Base-by-base conservation (phyloP, 2,329 filamentous ascomycete genomes). In the Aspergillus quadricinctus region DNA sequence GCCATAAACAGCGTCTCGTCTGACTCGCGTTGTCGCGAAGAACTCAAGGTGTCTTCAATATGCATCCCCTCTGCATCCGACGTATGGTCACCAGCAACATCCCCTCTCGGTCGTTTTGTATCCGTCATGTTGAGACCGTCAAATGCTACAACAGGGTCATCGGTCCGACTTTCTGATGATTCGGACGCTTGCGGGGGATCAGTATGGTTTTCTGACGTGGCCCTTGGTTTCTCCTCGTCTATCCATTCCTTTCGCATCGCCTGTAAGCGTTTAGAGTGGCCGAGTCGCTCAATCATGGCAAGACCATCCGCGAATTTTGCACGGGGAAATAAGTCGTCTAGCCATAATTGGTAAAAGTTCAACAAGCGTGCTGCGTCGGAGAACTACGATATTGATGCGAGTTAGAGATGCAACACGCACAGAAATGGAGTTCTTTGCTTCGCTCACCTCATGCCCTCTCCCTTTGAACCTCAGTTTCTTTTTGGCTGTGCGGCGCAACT, bases 251-350 rank as follows among this genome's bases (percentile, higher is more conserved):
- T 84, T 58, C 93, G 82, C 75, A 88, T 88, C 31, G 84, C 82
- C 61, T 89, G 84, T 70, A 97, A 82, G 14, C 81, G 80, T 69
- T 89, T 92, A 65, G 88, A 90, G 74, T 97, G 94, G 1, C 94
- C 94, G 0, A 91, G 81, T 75, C 96, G 97, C 72, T 99, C 94
- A 2, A 97, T 90, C 79, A 97, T 96, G 41, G 82, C 78, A 6
- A 97, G 78, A 2, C 89, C 94, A 67, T 99, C 94, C 49, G 89
- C 83, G 68, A 99, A 99, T 68, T 92, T 93, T 4, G 93, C 94
- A 68, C 95, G 92, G 11, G 94, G 94, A 68, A 92, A 99, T 11
- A 99, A 80, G 68, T 97, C 92, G 74, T 99, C 93, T 1, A 99
- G 88, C 94, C 94, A 99, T 55, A 96, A 75, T 71, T 97, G 94